A percentile compares a stretch with the other conserved stretches of the same genome.
These are phyloP conservation scores for Copromyces sp. DNA, from an alignment of 495 filamentous ascomycete species.

Conservation along the genomic window DNA sequence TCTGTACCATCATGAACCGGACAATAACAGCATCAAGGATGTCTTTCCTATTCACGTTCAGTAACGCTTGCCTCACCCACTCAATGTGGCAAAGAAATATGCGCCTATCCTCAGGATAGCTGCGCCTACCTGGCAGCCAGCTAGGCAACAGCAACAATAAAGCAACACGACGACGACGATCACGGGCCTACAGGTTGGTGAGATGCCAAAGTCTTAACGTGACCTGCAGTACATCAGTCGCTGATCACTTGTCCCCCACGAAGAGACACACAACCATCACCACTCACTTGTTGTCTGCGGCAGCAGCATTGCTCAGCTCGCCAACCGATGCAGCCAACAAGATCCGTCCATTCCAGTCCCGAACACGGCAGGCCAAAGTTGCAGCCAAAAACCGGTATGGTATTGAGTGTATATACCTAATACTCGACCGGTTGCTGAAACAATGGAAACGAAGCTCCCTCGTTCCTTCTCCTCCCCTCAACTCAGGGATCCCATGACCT, in stretches of 20 bases:
- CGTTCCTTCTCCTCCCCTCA: neutral
- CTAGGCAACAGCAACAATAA: neutral
- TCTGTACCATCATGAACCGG: neutral
- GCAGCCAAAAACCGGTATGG: neutral
- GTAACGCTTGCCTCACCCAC: neutral
- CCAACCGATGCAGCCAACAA: neutral
- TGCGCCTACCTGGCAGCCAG: neutral
- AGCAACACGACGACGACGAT: neutral
- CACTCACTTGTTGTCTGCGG: neutral
- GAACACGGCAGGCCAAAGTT: neutral
- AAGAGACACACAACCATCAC: neutral
- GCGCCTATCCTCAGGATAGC: neutral
- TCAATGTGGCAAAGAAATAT: neutral
- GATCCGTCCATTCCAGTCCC: neutral
- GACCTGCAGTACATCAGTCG: neutral
- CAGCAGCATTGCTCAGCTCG: neutral
- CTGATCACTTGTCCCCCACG: neutral
- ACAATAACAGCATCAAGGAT: neutral
- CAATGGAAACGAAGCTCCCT: neutral
- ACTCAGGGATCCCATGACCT: neutral
- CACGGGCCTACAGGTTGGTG: neutral
- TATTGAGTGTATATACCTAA: neutral
- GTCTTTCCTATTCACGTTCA: neutral
- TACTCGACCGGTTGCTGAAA: neutral
- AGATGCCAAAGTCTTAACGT: neutral